phyloP scores from a whole-genome alignment of 1,284 basidiomycete genomes.

The Trichosporon coremiiforme region DNA sequence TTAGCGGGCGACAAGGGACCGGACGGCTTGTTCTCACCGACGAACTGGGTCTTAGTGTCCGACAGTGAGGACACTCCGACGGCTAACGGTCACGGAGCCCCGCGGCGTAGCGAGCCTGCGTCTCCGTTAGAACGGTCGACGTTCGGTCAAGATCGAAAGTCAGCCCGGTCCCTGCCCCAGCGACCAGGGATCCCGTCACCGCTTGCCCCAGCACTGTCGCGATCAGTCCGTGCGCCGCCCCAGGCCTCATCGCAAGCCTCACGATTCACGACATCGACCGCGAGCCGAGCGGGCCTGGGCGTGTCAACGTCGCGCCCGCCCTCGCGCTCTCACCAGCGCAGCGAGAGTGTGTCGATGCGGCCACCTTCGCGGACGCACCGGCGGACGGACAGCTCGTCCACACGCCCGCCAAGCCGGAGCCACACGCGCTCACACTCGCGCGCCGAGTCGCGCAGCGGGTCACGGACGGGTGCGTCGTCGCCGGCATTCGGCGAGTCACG shows the following conservation, averaged over 20 bases:
- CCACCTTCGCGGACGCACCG: slow-evolving; percentile 9
- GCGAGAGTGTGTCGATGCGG: slow-evolving; percentile 3
- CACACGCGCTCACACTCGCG: not conserved
- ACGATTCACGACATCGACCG: not conserved
- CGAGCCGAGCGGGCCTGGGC: not conserved
- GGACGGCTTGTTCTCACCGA: slow-evolving; percentile 37
- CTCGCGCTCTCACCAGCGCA: slow-evolving; percentile 10
- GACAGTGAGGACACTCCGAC: slow-evolving; percentile 41
- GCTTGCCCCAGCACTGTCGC: slow-evolving; percentile 31
- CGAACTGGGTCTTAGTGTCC: slow-evolving; percentile 53
- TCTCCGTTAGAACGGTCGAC: slow-evolving; percentile 33
- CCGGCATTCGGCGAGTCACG: not conserved
- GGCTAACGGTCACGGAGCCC: slow-evolving; percentile 4
- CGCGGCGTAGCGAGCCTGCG: slow-evolving; percentile 28
- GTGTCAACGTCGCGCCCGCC: slow-evolving; percentile 18
- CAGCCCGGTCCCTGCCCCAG: slow-evolving; percentile 40
- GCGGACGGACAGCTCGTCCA: slow-evolving; percentile 7
- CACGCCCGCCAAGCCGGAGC: not conserved
- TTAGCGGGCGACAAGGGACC: slow-evolving; percentile 9
- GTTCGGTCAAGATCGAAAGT: not conserved
- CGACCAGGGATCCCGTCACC: slow-evolving; percentile 53
- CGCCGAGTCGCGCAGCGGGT: slow-evolving; percentile 3
- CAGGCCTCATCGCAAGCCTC: not conserved
- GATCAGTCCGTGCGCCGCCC: slow-evolving; percentile 9
- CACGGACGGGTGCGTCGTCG: not conserved